phyloP scores from a whole-genome alignment of 2,329 filamentous ascomycete species.

The Aspergillus eucalypticola region DNA sequence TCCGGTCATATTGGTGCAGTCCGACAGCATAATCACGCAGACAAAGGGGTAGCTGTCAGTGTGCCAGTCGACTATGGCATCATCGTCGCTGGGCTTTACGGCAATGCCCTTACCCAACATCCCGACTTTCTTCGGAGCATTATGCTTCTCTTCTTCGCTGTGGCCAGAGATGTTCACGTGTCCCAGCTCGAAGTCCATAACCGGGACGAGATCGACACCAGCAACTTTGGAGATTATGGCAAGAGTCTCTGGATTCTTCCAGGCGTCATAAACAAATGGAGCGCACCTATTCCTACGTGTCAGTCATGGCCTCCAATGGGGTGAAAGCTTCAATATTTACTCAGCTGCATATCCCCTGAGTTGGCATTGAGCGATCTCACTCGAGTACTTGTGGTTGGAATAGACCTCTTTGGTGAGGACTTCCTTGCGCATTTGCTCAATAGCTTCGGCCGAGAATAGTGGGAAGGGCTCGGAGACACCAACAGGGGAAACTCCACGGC shows the following conservation, averaged over 20 bases:
- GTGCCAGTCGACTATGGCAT: slow-evolving; percentile 64
- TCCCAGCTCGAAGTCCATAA: slow-evolving; percentile 58
- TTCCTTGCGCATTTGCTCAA: slow-evolving; percentile 63
- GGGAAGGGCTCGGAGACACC: slow-evolving; percentile 67
- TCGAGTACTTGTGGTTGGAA: slow-evolving; percentile 58
- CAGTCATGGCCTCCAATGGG: neutral
- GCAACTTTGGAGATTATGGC: slow-evolving; percentile 54
- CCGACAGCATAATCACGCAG: slow-evolving; percentile 68
- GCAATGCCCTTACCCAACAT: slow-evolving; percentile 46
- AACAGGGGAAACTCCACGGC: slow-evolving; percentile 60
- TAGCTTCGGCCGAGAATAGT: slow-evolving; percentile 62
- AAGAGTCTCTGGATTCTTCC: slow-evolving; percentile 56
- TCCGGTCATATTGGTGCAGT: slow-evolving; percentile 45
- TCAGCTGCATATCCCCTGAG: slow-evolving; percentile 57
- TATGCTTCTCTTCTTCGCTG: slow-evolving; percentile 49
- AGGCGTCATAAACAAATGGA: slow-evolving; percentile 65
- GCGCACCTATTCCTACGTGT: slow-evolving; percentile 51
- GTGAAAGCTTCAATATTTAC: slow-evolving; percentile 44
- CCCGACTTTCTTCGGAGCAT: slow-evolving; percentile 45
- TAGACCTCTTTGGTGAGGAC: slow-evolving; percentile 60
- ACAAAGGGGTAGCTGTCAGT: slow-evolving; percentile 67
- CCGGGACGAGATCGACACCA: slow-evolving; percentile 56
- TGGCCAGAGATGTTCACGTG: slow-evolving; percentile 58
- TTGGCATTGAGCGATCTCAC: slow-evolving; percentile 59
- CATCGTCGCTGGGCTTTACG: slow-evolving; percentile 48